Percentiles rank a stretch among this genome's conserved stretches.
These are phyloP conservation scores for Salmacisia buchloeana DNA, from an alignment of 1,284 basidiomycete species.

Conservation along the genomic window DNA sequence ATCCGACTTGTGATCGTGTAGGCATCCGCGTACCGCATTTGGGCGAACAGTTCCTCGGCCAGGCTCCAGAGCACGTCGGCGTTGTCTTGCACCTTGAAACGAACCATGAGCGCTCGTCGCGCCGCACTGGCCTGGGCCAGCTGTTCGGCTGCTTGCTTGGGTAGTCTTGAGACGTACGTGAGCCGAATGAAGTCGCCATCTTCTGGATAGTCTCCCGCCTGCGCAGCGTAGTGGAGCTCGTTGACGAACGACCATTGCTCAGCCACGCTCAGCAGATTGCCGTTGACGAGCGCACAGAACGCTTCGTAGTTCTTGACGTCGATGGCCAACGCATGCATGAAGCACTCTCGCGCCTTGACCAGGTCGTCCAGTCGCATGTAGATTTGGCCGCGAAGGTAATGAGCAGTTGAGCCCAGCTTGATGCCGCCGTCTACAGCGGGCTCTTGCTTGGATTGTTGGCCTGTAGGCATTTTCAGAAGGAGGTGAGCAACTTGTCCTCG, in stretches of 20 bases:
- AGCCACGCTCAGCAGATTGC: constrained; percentile 58
- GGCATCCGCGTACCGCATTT: constrained; percentile 89
- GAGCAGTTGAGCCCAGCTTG: constrained; percentile 58
- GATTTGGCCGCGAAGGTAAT: constrained; percentile 82
- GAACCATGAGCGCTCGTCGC: constrained; percentile 7
- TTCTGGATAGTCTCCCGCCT: constrained; percentile 58
- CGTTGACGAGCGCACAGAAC: constrained; percentile 80
- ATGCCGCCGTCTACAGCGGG: constrained; percentile 50
- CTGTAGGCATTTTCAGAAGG: neutral
- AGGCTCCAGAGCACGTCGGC: constrained; percentile 85
- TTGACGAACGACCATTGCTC: constrained; percentile 87
- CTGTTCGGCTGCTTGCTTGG: constrained; percentile 59
- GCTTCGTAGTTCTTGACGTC: constrained; percentile 98
- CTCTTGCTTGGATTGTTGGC: neutral
- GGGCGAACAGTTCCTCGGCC: constrained; percentile 81
- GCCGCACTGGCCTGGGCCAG: constrained; percentile 41
- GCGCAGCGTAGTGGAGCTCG: constrained; percentile 71
- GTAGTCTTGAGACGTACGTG: constrained; percentile 82
- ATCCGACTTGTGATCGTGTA: constrained; percentile 66
- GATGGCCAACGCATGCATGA: constrained; percentile 86
- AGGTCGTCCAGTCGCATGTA: constrained; percentile 88
- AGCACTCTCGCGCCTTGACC: constrained; percentile 81
- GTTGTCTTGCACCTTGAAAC: constrained; percentile 74
- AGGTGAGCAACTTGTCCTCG: neutral
- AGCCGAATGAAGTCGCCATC: constrained; percentile 65